Percentiles rank a stretch among this genome's conserved stretches.
These are phyloP conservation scores for Corylus avellana DNA, from an alignment of 306 rosid species.

Conservation along the genomic window DNA sequence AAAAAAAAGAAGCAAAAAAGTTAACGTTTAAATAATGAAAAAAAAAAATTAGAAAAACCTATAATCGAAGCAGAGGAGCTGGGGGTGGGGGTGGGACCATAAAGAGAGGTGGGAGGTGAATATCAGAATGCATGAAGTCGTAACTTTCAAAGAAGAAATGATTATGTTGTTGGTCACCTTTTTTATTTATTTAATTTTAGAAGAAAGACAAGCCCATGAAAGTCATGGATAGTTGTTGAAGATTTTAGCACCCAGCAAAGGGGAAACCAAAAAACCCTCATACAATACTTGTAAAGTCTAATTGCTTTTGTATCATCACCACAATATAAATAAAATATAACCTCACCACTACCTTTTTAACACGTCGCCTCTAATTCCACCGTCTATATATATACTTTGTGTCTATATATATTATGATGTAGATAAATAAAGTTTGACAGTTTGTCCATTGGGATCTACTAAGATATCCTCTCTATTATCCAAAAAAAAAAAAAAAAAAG, in stretches of 20 bases:
- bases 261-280: conserved; percentile 10
- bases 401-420: not conserved
- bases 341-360: not conserved
- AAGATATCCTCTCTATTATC: not conserved
- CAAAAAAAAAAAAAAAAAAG: not conserved
- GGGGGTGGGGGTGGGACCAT: conserved; percentile 38
- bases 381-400: not conserved
- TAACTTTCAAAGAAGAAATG: conserved; percentile 47
- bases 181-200: conserved; percentile 13
- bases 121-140: conserved; percentile 39
- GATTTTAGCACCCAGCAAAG: conserved; percentile 33
- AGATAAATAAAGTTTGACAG: not conserved
- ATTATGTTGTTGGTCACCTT: conserved; percentile 50
- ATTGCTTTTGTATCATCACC: not conserved
- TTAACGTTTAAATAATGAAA: not conserved
- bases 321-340: not conserved
- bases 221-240: conserved; percentile 35
- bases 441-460: not conserved
- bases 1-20: not conserved
- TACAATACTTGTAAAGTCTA: not conserved
- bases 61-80: conserved; percentile 20
- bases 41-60: not conserved
- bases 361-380: not conserved
- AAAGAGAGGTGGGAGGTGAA: conserved; percentile 38
- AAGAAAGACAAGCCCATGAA: conserved; percentile 33